phyloP scores from a whole-genome alignment of 208 protist species.

The Angomonas deanei region DNA sequence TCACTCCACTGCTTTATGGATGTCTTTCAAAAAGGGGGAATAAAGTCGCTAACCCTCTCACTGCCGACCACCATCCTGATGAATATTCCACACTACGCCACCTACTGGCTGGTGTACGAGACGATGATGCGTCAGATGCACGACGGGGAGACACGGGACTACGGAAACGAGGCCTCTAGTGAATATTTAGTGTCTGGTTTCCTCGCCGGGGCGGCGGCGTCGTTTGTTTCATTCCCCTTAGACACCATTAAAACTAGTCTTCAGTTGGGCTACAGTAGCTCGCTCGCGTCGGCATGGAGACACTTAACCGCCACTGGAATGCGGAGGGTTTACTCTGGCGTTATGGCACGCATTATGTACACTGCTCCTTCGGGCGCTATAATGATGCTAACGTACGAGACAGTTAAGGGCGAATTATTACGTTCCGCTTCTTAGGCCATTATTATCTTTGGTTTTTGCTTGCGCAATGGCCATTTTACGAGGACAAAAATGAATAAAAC shows the following conservation, averaged over 20 bases:
- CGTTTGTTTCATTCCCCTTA: slow-evolving; percentile 89
- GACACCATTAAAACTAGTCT: slow-evolving; percentile 90
- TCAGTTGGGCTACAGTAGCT: slow-evolving; percentile 55
- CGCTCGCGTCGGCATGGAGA: slow-evolving; percentile 8
- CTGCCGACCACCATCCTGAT: slow-evolving; percentile 89
- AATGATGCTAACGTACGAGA: slow-evolving; percentile 93
- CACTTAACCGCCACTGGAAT: slow-evolving; percentile 30
- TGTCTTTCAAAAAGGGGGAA: slow-evolving; percentile 52
- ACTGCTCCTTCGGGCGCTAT: slow-evolving; percentile 87
- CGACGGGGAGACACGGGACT: slow-evolving; percentile 31
- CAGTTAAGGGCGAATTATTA: slow-evolving; percentile 47
- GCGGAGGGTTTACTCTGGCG: slow-evolving; percentile 65
- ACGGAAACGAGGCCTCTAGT: slow-evolving; percentile 34
- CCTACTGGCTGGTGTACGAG: slow-evolving; percentile 93
- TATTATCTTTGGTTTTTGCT: neutral
- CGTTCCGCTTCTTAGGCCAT: neutral
- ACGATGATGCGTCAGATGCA: slow-evolving; percentile 27
- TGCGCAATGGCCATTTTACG: neutral
- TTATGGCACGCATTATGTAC: slow-evolving; percentile 82
- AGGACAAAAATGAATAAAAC: too few relatives aligned
- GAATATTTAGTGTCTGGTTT: slow-evolving; percentile 77
- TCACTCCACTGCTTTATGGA: slow-evolving; percentile 41
- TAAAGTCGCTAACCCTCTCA: slow-evolving; percentile 71
- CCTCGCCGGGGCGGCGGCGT: slow-evolving; percentile 72
- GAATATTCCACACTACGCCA: slow-evolving; percentile 90